These are phyloP conservation scores for Phytophthora quininea DNA, from an alignment of 352 stramenopile species.

Conservation along the genomic window DNA sequence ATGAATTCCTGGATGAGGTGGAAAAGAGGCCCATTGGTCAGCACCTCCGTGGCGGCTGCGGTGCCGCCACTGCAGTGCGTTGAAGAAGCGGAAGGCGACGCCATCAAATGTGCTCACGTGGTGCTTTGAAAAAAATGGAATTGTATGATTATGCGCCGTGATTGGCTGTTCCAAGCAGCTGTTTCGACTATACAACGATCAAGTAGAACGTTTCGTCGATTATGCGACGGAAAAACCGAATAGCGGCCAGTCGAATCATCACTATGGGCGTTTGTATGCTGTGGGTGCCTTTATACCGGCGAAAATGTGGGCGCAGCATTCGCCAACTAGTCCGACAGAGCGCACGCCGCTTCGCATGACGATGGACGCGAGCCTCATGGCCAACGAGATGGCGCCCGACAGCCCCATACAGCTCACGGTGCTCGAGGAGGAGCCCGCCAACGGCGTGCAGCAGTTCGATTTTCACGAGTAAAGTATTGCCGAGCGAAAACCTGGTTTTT, in stretches of 20 bases:
- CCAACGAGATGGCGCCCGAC: constrained; percentile 29
- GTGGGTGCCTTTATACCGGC: neutral
- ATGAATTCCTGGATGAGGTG: constrained; percentile 38
- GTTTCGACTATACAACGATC: neutral
- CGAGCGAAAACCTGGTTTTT: neutral
- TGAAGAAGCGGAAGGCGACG: neutral
- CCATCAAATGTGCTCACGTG: neutral
- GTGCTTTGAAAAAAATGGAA: too few relatives aligned
- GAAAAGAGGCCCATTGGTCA: constrained; percentile 35
- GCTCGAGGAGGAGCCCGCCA: constrained; percentile 23
- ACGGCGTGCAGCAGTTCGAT: constrained; percentile 46
- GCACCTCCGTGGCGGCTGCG: constrained; percentile 26
- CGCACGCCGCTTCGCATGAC: constrained; percentile 21
- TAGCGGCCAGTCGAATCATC: neutral
- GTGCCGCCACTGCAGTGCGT: neutral
- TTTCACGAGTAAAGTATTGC: constrained; percentile 36
- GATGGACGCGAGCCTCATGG: constrained; percentile 44
- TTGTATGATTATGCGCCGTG: too few relatives aligned
- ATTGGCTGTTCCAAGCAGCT: neutral
- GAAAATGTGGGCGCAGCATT: constrained; percentile 22
- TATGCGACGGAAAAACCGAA: neutral
- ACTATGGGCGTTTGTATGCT: neutral
- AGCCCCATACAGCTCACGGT: constrained; percentile 17
- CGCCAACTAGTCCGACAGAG: constrained; percentile 21
- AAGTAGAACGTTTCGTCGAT: neutral